phyloP scores from a whole-genome alignment of 257 asterid genomes.

The Solanum ossicruentum region DNA sequence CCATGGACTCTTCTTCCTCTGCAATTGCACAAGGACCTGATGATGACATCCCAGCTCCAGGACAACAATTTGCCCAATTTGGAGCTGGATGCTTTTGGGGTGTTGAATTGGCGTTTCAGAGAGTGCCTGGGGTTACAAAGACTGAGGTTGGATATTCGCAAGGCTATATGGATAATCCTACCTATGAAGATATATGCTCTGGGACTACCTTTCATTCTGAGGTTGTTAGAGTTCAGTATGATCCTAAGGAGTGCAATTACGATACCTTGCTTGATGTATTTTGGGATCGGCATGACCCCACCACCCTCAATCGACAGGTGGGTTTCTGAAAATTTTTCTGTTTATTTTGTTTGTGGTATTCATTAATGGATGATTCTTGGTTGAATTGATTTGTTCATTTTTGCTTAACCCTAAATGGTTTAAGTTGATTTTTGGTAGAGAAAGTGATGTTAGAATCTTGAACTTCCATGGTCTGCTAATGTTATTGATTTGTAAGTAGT shows the following conservation, averaged over 20 bases:
- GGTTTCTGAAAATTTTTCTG: not conserved
- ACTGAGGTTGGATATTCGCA: constrained; percentile 87
- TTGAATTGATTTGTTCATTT: not conserved
- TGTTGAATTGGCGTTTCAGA: constrained; percentile 78
- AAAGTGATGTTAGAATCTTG: not conserved
- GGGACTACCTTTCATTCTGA: constrained; percentile 75
- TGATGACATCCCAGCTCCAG: constrained; percentile 61
- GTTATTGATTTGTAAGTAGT: not conserved
- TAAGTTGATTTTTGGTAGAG: not conserved
- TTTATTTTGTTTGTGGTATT: not conserved
- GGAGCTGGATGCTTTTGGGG: constrained; percentile 99
- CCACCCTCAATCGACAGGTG: constrained; percentile 92
- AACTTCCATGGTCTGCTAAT: not conserved
- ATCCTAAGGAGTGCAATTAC: constrained; percentile 70
- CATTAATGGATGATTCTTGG: not conserved
- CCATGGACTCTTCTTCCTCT: constrained; percentile 43
- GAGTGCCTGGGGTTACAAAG: constrained; percentile 71
- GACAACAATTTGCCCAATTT: constrained; percentile 75
- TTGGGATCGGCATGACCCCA: constrained; percentile 95
- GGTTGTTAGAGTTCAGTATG: constrained; percentile 82
- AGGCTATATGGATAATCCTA: constrained; percentile 57
- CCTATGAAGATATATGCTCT: constrained; percentile 68
- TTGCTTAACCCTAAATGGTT: not conserved
- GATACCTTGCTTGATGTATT: constrained; percentile 61
- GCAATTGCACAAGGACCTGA: constrained; percentile 63